Evolutionary conservation across 257 asterid species (phyloP).

Genomic region (Coffea eugenioides): DNA sequence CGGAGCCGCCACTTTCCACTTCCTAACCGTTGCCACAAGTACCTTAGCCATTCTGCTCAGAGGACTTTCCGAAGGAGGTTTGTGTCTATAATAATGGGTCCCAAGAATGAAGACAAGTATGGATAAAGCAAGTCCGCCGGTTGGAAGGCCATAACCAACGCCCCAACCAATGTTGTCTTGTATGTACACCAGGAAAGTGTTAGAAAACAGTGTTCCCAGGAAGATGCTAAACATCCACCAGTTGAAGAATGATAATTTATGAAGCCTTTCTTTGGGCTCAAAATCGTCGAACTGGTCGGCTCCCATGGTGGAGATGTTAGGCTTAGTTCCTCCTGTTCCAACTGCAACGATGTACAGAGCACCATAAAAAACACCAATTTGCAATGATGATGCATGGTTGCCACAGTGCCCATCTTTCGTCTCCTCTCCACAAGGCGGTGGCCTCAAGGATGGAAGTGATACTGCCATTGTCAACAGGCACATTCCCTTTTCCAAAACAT

Average conservation of each 20-base stretch:
- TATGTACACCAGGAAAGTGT: conserved; percentile 53
- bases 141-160: conserved; percentile 56
- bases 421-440: conserved; percentile 49
- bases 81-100: conserved; percentile 52
- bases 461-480: conserved; percentile 51
- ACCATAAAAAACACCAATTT: conserved; percentile 44
- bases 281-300: conserved; percentile 71
- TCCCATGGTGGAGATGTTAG: conserved; percentile 79
- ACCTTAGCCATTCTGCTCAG: conserved; percentile 60
- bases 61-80: conserved; percentile 52
- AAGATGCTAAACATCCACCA: conserved; percentile 83
- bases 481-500: conserved; percentile 50
- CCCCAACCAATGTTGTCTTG: conserved; percentile 59
- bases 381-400: conserved; percentile 40
- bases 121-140: conserved; percentile 45
- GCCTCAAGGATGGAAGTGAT: conserved; percentile 41
- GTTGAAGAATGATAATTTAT: conserved; percentile 69
- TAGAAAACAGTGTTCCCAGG: conserved; percentile 57
- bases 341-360: conserved; percentile 61
- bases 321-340: conserved; percentile 80
- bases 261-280: conserved; percentile 53
- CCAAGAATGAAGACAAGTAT: conserved; percentile 48
- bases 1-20: conserved; percentile 47
- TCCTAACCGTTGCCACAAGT: conserved; percentile 43
- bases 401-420: conserved; percentile 32